Evolutionary conservation across 352 stramenopile genomes (phyloP), one percentile per base, ranked within the genome.

Genomic region (Globisporangium cylindrosporum): DNA sequence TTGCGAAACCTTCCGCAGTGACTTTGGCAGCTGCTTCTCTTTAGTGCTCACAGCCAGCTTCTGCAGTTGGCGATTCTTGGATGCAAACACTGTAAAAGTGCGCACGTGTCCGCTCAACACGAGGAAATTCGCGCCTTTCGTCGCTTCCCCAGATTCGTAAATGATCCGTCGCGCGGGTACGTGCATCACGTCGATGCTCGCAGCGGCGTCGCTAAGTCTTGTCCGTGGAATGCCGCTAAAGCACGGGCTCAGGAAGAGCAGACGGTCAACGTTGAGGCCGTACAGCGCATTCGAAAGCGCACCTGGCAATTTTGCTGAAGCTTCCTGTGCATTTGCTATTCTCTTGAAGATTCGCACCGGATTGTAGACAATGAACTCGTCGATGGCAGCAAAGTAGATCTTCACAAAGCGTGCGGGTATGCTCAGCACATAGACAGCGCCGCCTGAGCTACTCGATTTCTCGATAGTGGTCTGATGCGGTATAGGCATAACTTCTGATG

Each of bases 321-420:
- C n/a, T 3, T 70, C 32, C 29, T 27, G 64, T n/a, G 55, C 56
- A 15, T 77, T 70, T 41, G 74, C 53, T 2, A 79, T 59, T 41
- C 75, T 70, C 62, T 78, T 79, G 15, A 82, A 53, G 14, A 73
- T 65, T n/a, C 77, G 71, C 6, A 74, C 51, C 3, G 77, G 77
- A 27, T 85, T 82, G 72, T 77, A 85, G 10, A 84, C 62, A 29
- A 88, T 15, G 10, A 71, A 60, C 14, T 78, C 67, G 27, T 85
- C 77, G 4, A 85, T 67, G 6, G 12, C 48, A 8, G 64, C 20
- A n/a, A 88, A 70, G 22, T 59, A 75, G 0, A 80, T 54, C 51
- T 67, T 66, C 2, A 74, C 76, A 48, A 79, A 63, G 25, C 60
- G 46, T 12, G 64, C 68, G 18, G 77, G 74, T 36, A 86, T 66